Percentiles rank a stretch among this genome's conserved stretches.
These are phyloP conservation scores for Craterostigma plantagineum DNA, from an alignment of 257 asterid genomes.

Conservation along the genomic window DNA sequence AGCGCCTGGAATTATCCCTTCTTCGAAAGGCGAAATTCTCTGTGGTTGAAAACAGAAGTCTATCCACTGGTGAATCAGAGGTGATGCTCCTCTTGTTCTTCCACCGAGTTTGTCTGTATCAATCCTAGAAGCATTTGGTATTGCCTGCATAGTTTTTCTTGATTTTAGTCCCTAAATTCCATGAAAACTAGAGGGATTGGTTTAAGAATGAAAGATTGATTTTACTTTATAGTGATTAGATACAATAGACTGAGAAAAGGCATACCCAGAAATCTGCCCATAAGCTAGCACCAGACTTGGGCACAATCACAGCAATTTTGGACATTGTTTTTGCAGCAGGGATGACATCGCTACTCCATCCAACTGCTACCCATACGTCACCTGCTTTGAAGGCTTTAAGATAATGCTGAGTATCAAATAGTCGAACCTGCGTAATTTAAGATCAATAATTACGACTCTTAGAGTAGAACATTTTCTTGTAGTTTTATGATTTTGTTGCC, in stretches of 20 bases:
- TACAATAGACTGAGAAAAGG: neutral
- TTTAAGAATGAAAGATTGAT: no score
- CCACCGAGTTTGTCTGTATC: slow-evolving; percentile 55
- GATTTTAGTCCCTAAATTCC: neutral
- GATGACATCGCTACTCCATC: slow-evolving; percentile 88
- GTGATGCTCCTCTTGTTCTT: slow-evolving; percentile 75
- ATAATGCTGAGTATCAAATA: slow-evolving; percentile 66
- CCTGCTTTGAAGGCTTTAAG: slow-evolving; percentile 78
- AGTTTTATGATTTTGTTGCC: slow-evolving; percentile 26
- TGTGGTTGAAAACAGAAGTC: slow-evolving; percentile 73
- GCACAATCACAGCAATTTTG: slow-evolving; percentile 69
- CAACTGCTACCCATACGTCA: slow-evolving; percentile 94
- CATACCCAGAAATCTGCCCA: slow-evolving; percentile 98
- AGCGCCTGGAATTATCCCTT: slow-evolving; percentile 54
- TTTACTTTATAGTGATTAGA: no score
- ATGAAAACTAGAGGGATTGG: no score
- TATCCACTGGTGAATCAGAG: slow-evolving; percentile 66
- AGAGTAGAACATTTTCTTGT: no score
- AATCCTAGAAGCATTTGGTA: slow-evolving; percentile 49
- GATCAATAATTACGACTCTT: no score
- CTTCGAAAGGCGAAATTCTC: slow-evolving; percentile 47
- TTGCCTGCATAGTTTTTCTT: slow-evolving; percentile 24
- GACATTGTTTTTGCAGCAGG: slow-evolving; percentile 83
- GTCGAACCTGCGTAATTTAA: slow-evolving; percentile 37
- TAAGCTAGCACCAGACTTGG: slow-evolving; percentile 83